Conservation (phyloP, 192 early-diverging fungal genomes). For the Anaeromyces robustus region DNA sequence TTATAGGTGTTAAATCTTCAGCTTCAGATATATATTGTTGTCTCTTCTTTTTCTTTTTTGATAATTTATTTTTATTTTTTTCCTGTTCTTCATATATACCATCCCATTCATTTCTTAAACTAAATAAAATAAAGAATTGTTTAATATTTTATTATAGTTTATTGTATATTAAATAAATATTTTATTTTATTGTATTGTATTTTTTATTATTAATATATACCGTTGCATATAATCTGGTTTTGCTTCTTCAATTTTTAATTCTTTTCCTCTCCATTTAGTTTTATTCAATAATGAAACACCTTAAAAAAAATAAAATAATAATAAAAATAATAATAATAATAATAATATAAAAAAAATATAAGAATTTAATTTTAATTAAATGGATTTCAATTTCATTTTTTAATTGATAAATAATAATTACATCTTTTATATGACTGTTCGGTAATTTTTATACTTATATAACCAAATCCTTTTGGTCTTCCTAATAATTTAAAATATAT, state of each 20-base stretch:
- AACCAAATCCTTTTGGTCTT: conserved; percentile 53
- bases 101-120: background rate
- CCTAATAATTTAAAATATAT: conserved; percentile 4
- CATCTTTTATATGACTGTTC: conserved; percentile 50
- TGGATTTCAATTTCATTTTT: too few relatives aligned
- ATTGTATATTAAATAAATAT: too few relatives aligned
- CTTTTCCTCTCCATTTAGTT: conserved; percentile 71
- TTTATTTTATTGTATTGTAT: too few relatives aligned
- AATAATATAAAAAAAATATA: too few relatives aligned
- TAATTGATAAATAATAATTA: conserved; percentile 1
- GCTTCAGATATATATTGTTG: background rate
- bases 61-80: background rate
- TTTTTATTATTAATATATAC: conserved; percentile 3
- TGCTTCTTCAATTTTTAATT: conserved; percentile 62
- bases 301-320: background rate
- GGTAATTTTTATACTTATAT: conserved; percentile 52
- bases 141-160: too few relatives aligned
- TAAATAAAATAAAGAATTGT: background rate
- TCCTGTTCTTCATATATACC: background rate
- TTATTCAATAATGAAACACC: conserved; percentile 52
- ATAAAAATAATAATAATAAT: too few relatives aligned
- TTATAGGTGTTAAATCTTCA: background rate
- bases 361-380: too few relatives aligned
- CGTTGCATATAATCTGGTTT: conserved; percentile 50
- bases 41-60: background rate